phyloP scores from a whole-genome alignment of 2,329 filamentous ascomycete genomes.

The Colletotrichum agaves region DNA sequence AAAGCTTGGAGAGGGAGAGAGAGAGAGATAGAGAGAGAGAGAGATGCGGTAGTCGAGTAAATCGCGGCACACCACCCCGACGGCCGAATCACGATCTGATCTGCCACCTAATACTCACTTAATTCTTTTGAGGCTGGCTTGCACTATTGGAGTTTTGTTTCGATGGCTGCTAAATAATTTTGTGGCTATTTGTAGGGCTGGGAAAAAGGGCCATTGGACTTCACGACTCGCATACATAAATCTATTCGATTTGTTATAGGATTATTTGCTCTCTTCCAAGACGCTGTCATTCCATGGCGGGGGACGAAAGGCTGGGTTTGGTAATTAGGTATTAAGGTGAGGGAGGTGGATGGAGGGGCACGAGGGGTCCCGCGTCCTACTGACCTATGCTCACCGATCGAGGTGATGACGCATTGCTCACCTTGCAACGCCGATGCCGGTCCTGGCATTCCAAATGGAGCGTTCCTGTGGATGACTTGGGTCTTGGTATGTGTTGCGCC shows the following conservation, averaged over 20 bases:
- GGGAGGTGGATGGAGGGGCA: slow-evolving; percentile 9
- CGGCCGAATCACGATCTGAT: slow-evolving; percentile 22
- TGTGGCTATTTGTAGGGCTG: slow-evolving; percentile 11
- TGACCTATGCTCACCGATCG: slow-evolving; percentile 28
- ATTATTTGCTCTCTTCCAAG: not conserved
- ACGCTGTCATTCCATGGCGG: slow-evolving; percentile 1
- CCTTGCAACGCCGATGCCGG: slow-evolving; percentile 32
- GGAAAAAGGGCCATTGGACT: not conserved
- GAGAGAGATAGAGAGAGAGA: too few species aligned
- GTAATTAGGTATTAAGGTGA: too few species aligned
- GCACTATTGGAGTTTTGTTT: not conserved
- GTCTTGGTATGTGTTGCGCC: slow-evolving; percentile 6
- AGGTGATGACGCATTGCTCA: slow-evolving; percentile 25
- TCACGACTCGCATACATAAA: slow-evolving; percentile 7
- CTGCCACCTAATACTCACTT: not conserved
- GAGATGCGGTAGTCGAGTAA: slow-evolving; percentile 15
- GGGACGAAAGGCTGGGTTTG: slow-evolving; percentile 6
- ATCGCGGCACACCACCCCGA: slow-evolving; percentile 11
- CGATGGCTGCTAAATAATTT: not conserved
- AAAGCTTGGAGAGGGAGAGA: not conserved
- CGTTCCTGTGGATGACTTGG: slow-evolving; percentile 9
- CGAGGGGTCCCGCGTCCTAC: not conserved
- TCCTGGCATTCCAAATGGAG: slow-evolving; percentile 11
- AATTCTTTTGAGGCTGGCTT: not conserved
- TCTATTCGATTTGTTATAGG: not conserved